These are phyloP conservation scores for Trametes pubescens DNA, from an alignment of 1,284 basidiomycete species.

Conservation along the genomic window DNA sequence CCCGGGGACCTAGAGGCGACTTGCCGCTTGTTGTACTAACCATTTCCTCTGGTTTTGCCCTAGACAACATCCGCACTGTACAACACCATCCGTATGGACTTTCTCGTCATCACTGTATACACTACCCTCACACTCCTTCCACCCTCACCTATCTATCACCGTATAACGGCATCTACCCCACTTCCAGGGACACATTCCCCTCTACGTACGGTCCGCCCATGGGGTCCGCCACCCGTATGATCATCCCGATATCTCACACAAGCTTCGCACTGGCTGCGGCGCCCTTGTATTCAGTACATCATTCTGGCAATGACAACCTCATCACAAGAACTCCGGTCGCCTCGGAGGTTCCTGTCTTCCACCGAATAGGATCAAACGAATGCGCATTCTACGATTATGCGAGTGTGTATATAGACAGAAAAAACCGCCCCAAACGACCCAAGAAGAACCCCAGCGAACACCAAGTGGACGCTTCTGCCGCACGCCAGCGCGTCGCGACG, in stretches of 20 bases:
- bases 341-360: slow-evolving; percentile 1
- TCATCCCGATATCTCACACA: neutral
- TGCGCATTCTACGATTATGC: slow-evolving; percentile 5
- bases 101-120: neutral
- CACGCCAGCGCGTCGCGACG: slow-evolving; percentile 6
- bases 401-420: neutral
- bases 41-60: slow-evolving; percentile 10
- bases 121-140: slow-evolving; percentile 22
- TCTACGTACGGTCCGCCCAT: slow-evolving; percentile 10
- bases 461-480: neutral
- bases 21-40: slow-evolving; percentile 26
- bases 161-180: slow-evolving; percentile 6
- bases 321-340: slow-evolving; percentile 2
- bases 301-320: slow-evolving; percentile 21
- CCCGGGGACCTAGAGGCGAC: slow-evolving; percentile 6
- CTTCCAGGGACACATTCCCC: slow-evolving; percentile 5
- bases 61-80: slow-evolving; percentile 31
- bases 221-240: slow-evolving; percentile 10
- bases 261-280: slow-evolving; percentile 19
- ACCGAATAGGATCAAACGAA: neutral
- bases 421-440: too few relatives aligned
- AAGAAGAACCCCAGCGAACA: neutral
- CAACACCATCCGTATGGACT: slow-evolving; percentile 26
- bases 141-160: slow-evolving; percentile 4
- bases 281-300: slow-evolving; percentile 8